Evolutionary conservation across 1,139 yeast genomes (phyloP), one percentile per base, ranked within the genome.

Genomic region (Nakaseomyces delphensis): DNA sequence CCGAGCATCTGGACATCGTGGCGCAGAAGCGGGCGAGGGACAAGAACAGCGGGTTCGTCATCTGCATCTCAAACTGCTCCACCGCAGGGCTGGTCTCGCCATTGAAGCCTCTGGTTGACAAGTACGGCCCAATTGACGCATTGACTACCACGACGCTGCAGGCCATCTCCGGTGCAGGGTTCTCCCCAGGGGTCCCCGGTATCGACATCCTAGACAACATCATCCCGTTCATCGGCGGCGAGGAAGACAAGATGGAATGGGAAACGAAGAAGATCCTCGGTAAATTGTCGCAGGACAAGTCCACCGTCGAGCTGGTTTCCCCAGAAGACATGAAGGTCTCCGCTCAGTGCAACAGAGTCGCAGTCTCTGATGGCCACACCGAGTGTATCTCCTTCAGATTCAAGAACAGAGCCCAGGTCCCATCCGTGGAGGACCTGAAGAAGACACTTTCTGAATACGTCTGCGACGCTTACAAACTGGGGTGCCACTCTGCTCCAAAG

Each of bases 31-130:
- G 80, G 25, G 66, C 64, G 18, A 71, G 66, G 42, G 79, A 83
- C 39, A 67, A 69, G 54, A 77, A 71, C 55, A 79, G 79, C 41
- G 99, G 98, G 33, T 84, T 76, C 66, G 82, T 86, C 55, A 80
- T 91, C 41, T 91, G 98, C 69, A 91, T 91, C 60, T 89, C 97
- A 46, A 91, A 91, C 72, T 91, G 99, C 69, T 87, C 97, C 37
- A 91, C 99, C 38, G 98, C 97, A 10, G 97, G 97, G 41, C 73
- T 91, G 49, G 98, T 91, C 30, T 96, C 96, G 10, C 98, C 98
- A 37, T 72, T 91, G 63, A 86, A 85, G 62, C 98, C 98, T 14
- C 73, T 91, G 56, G 85, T 83, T 39, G 95, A 87, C 45, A 66
- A 71, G 45, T 89, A 83, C 59, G 98, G 98, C 40, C 95, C 96